Evolutionary conservation across 257 asterid genomes (phyloP).

Genomic region (Knoxia roxburghii): DNA sequence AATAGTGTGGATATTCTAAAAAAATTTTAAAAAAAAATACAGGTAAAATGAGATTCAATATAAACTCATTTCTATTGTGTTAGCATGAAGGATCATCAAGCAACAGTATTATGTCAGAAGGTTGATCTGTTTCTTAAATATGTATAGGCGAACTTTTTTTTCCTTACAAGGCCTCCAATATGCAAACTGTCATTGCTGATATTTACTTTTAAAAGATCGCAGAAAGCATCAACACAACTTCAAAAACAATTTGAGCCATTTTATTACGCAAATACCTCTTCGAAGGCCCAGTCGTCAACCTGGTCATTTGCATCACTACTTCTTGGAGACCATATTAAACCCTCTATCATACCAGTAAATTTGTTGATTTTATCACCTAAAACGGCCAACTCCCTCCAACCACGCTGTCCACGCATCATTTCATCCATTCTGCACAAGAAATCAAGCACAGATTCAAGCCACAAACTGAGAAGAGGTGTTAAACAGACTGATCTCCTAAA

Average conservation of each 20-base stretch:
- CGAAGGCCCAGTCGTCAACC: conserved; percentile 93
- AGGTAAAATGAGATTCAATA: not conserved
- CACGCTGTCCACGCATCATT: conserved; percentile 99
- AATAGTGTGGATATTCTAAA: not conserved
- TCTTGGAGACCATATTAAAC: conserved; percentile 93
- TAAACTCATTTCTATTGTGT: not conserved
- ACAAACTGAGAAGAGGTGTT: not conserved
- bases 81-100: conserved; percentile 6
- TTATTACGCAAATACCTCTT: conserved; percentile 58
- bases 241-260: not conserved
- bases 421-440: conserved; percentile 87
- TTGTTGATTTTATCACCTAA: conserved; percentile 88
- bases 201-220: not conserved
- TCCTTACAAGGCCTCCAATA: too few species aligned
- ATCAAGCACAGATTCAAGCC: conserved; percentile 9
- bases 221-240: not conserved
- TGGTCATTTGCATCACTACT: conserved; percentile 60
- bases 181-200: too few species aligned
- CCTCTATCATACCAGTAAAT: conserved; percentile 91
- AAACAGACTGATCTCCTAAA: not conserved
- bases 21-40: not conserved
- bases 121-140: not conserved
- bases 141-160: not conserved
- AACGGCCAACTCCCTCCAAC: conserved; percentile 96
- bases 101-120: too few species aligned